Evolutionary conservation across 768 basidiomycete species (phyloP).

Genomic region (Lactarius deliciosus): DNA sequence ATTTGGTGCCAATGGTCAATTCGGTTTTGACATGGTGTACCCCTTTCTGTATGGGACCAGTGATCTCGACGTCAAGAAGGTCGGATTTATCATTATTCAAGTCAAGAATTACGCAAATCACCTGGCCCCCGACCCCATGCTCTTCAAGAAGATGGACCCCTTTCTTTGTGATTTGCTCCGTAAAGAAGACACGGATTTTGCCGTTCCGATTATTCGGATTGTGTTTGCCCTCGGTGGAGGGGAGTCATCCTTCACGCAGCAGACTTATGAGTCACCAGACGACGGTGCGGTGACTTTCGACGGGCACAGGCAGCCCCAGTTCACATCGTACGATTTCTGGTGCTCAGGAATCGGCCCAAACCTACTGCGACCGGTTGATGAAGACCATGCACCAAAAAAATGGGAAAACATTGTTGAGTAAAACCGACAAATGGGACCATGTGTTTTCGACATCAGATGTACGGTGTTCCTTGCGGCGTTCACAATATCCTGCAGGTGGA

Average conservation of each 20-base stretch:
- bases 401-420: neutral
- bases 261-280: neutral
- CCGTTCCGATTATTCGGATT: neutral
- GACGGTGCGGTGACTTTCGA: neutral
- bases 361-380: neutral
- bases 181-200: neutral
- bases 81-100: neutral
- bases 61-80: neutral
- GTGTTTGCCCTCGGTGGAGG: neutral
- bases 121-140: accelerated
- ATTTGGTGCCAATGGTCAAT: neutral
- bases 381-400: neutral
- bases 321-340: neutral
- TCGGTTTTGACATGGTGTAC: neutral
- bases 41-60: neutral
- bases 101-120: neutral
- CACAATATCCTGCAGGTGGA: neutral
- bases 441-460: neutral
- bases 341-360: neutral
- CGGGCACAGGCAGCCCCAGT: neutral
- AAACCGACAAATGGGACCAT: neutral
- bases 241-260: neutral
- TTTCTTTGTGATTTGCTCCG: neutral
- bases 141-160: neutral
- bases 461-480: too few species aligned